Percentiles rank a stretch among this genome's conserved stretches.
Conservation (phyloP, 805 yeast genomes). For the Metschnikowia drakensbergensis region DNA sequence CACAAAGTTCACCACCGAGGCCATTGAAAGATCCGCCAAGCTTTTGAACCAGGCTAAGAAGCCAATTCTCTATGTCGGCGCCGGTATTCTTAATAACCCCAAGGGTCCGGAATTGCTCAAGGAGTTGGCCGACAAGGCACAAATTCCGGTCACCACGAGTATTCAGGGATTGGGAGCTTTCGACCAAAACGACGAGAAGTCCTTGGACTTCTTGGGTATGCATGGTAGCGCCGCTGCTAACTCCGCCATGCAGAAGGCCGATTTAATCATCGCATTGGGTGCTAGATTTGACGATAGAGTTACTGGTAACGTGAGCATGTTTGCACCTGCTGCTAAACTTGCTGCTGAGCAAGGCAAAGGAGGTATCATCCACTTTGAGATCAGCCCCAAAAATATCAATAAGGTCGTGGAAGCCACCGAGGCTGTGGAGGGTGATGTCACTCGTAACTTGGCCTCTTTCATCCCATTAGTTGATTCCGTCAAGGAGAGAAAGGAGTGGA, state of each 20-base stretch:
- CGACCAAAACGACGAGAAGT: slow-evolving; percentile 86
- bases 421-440: slow-evolving; percentile 95
- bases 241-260: slow-evolving; percentile 90
- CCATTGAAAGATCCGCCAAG: slow-evolving; percentile 71
- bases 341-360: slow-evolving; percentile 90
- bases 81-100: slow-evolving; percentile 75
- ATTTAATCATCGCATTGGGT: slow-evolving; percentile 88
- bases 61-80: slow-evolving; percentile 90
- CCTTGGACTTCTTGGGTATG: slow-evolving; percentile 97
- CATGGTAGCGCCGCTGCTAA: slow-evolving; percentile 96
- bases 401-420: slow-evolving; percentile 95
- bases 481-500: slow-evolving; percentile 74
- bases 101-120: slow-evolving; percentile 77
- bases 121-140: slow-evolving; percentile 84
- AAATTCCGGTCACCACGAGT: slow-evolving; percentile 95
- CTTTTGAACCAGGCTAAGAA: slow-evolving; percentile 78
- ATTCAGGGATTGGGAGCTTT: slow-evolving; percentile 91
- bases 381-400: slow-evolving; percentile 94
- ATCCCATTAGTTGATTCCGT: slow-evolving; percentile 68
- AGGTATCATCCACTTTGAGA: slow-evolving; percentile 95
- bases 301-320: slow-evolving; percentile 77
- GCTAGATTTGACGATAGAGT: slow-evolving; percentile 99
- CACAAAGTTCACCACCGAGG: slow-evolving; percentile 68
- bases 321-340: slow-evolving; percentile 88
- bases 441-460: slow-evolving; percentile 67